These are phyloP conservation scores for Colletotrichum sp. DNA, from an alignment of 2,329 filamentous ascomycete genomes.

Conservation along the genomic window DNA sequence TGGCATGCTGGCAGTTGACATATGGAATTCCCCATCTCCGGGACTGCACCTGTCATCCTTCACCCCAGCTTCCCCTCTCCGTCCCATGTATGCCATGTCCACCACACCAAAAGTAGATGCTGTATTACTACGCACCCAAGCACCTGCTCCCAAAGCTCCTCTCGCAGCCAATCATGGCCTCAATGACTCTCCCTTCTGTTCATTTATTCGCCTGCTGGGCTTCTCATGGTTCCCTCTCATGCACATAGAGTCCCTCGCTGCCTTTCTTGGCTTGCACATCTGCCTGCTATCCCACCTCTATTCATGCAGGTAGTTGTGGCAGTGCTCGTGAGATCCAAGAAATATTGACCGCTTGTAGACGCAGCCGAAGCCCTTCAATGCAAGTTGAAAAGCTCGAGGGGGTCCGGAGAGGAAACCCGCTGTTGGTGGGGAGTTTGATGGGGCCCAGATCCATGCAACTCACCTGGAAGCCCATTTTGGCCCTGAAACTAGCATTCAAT, in stretches of 20 bases:
- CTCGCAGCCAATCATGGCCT: background rate
- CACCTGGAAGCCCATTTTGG: background rate
- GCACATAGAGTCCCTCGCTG: background rate
- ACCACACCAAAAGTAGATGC: background rate
- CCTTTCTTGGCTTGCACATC: background rate
- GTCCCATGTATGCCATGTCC: background rate
- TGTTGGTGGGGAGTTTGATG: background rate
- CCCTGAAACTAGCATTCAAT: background rate
- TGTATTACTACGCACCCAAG: constrained; percentile 10
- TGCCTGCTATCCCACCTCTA: background rate
- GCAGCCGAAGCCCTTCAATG: background rate
- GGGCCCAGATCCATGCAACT: background rate
- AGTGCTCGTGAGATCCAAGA: constrained; percentile 1
- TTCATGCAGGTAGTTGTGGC: constrained; percentile 10
- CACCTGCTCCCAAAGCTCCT: background rate
- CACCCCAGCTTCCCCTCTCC: constrained; percentile 14
- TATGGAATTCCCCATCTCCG: background rate
- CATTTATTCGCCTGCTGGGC: background rate
- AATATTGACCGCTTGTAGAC: background rate
- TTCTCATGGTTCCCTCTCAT: background rate
- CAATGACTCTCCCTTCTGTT: background rate
- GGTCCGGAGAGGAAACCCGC: background rate
- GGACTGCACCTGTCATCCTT: background rate
- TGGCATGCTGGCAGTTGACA: background rate
- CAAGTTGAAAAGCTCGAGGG: background rate